A percentile compares a stretch with the other conserved stretches of the same genome.
These are phyloP conservation scores for Rhodotorula sp. DNA, from an alignment of 1,284 basidiomycete species.

Conservation along the genomic window DNA sequence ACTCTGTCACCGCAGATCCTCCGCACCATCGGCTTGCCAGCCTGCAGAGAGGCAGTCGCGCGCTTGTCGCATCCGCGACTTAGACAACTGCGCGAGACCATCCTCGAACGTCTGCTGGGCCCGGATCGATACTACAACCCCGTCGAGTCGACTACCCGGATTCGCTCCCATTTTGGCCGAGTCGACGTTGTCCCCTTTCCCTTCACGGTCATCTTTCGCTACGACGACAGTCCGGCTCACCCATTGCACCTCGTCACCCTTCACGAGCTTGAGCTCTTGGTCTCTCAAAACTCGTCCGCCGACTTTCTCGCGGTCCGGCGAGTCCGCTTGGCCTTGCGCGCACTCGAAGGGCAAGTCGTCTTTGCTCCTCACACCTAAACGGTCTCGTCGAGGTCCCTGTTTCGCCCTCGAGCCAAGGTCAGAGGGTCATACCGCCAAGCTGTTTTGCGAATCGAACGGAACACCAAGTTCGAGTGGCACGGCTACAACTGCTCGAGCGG, in stretches of 20 bases:
- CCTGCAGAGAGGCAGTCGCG: slow-evolving; percentile 58
- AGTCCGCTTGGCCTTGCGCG: slow-evolving; percentile 65
- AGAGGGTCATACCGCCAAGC: slow-evolving; percentile 55
- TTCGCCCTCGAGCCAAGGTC: slow-evolving; percentile 52
- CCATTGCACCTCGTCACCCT: slow-evolving; percentile 56
- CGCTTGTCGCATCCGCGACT: slow-evolving; percentile 39
- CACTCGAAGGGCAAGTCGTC: slow-evolving; percentile 65
- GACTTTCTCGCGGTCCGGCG: slow-evolving; percentile 59
- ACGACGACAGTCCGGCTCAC: slow-evolving; percentile 60
- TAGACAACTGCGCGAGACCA: slow-evolving; percentile 45
- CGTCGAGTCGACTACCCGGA: slow-evolving; percentile 46
- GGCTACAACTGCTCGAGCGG: slow-evolving; percentile 61
- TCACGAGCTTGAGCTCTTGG: slow-evolving; percentile 61
- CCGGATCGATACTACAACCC: slow-evolving; percentile 63
- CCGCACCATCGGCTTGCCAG: slow-evolving; percentile 61
- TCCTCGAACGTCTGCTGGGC: slow-evolving; percentile 60
- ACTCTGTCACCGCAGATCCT: slow-evolving; percentile 56
- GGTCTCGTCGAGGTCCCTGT: slow-evolving; percentile 51
- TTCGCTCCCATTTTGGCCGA: slow-evolving; percentile 63
- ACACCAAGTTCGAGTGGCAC: slow-evolving; percentile 60
- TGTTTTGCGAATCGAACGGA: slow-evolving; percentile 60
- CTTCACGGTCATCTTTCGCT: slow-evolving; percentile 67
- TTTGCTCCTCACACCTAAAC: slow-evolving; percentile 58
- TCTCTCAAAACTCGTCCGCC: slow-evolving; percentile 62
- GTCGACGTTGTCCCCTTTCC: slow-evolving; percentile 77